Base-by-base conservation (phyloP, 2,329 filamentous ascomycete genomes). In the Claviceps fusiformis region DNA sequence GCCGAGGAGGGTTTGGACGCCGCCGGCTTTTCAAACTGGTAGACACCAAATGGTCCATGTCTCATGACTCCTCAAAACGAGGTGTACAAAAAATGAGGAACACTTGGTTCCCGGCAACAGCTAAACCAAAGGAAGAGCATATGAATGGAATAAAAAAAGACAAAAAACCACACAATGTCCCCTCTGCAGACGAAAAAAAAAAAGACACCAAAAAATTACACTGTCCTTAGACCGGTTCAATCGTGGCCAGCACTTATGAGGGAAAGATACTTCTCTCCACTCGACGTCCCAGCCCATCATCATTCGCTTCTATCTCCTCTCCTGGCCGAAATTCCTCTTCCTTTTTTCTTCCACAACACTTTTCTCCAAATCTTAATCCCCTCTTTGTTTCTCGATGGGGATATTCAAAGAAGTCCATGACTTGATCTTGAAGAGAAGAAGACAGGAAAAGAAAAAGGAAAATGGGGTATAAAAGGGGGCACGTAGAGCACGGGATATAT, bases 221-320 rank as follows among this genome's bases (percentile, higher is more conserved):
- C 33, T 37, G 27, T 15, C 7, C 19, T 53, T 49, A 54, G 27
- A 37, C 53, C 64, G 73, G 75, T 73, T 77, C 73, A 74, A 78
- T 43, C 66, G 82, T 81, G 78, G 78, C 74, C 41, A 77, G 85
- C 83, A 86, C 90, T 96, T 79, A 96, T 87, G 91, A 96, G 90
- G 92, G 92, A 97, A 97, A 97, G 92, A 97, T 90, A 95, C 86
- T 89, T 80, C 70, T 71, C 63, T 56, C 59, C 61, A 66, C 69
- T 57, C 48, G 55, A 54, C 52, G 47, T 54, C 19, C 10, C 3
- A 49, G 50, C 59, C 56, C 60, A 39, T 39, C 37, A 56, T 55
- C 19, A 46, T 19, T 46, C 37, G 10, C 59, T 55, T 59, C 19
- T 6, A 2, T 24, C 10, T 19, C n/a, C n/a, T 8, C 19, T 11